These are phyloP conservation scores for Podila verticillata DNA, from an alignment of 192 early-diverging fungal genomes.

Conservation along the genomic window DNA sequence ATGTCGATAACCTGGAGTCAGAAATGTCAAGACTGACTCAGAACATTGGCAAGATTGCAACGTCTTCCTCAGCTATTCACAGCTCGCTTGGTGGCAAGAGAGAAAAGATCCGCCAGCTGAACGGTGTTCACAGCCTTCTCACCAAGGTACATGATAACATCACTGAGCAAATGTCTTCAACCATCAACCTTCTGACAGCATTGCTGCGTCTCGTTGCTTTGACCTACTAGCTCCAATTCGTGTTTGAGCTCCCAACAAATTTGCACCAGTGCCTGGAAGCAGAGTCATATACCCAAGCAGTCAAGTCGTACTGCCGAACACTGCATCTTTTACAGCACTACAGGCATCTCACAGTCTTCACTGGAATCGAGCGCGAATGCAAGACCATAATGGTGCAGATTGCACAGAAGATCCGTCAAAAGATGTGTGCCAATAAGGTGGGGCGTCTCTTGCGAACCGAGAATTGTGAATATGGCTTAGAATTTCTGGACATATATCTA, in stretches of 20 bases:
- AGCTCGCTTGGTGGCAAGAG: constrained; percentile 69
- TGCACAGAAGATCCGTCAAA: constrained; percentile 64
- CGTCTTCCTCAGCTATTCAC: constrained; percentile 62
- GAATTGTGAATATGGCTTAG: neutral
- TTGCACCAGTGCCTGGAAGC: constrained; percentile 69
- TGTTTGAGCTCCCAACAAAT: constrained; percentile 86
- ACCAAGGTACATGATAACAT: constrained; percentile 59
- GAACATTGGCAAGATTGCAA: constrained; percentile 74
- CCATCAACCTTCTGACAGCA: too few relatives aligned
- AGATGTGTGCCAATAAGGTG: constrained; percentile 55
- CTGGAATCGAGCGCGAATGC: constrained; percentile 83
- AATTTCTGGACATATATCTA: neutral
- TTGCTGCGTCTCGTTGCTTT: neutral
- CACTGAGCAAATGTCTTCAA: neutral
- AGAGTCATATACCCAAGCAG: constrained; percentile 76
- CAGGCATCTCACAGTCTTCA: constrained; percentile 78
- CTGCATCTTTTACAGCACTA: constrained; percentile 81
- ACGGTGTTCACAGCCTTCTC: constrained; percentile 74
- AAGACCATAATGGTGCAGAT: constrained; percentile 80
- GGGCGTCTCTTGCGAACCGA: neutral
- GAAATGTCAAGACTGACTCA: constrained; percentile 80
- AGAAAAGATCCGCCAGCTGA: constrained; percentile 79
- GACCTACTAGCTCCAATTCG: constrained; percentile 75
- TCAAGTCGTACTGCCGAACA: constrained; percentile 77
- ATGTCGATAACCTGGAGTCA: constrained; percentile 87